Conservation (phyloP, 371 early-diverging fungal genomes). For the Mortierella sp. region DNA sequence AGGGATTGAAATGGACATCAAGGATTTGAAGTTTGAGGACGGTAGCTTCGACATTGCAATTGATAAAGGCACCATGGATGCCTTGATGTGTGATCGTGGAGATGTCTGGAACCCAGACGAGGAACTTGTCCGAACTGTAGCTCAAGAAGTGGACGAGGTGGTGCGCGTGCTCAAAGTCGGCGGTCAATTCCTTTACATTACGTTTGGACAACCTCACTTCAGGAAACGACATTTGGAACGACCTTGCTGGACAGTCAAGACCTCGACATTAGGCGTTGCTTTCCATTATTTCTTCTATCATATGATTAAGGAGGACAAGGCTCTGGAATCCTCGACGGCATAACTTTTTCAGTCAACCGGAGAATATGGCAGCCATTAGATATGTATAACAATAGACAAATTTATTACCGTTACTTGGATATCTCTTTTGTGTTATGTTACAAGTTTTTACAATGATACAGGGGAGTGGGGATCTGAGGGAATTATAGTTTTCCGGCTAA, state of each 20-base stretch:
- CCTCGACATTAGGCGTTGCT: slow-evolving; percentile 71
- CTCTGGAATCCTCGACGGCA: not conserved
- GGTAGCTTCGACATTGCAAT: slow-evolving; percentile 80
- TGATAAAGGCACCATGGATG: slow-evolving; percentile 92
- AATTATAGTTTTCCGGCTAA: not conserved
- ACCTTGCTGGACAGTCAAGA: slow-evolving; percentile 75
- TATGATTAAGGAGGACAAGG: slow-evolving; percentile 58
- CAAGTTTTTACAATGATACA: not conserved
- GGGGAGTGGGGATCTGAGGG: not conserved
- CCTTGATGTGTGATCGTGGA: slow-evolving; percentile 86
- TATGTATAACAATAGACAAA: slow-evolving; percentile 3
- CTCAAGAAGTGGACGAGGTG: slow-evolving; percentile 83
- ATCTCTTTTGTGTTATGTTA: not conserved
- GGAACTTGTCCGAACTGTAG: slow-evolving; percentile 73
- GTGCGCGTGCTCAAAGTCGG: slow-evolving; percentile 78
- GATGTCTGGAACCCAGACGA: slow-evolving; percentile 91
- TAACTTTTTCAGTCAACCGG: not conserved
- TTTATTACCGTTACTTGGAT: not conserved
- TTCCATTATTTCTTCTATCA: slow-evolving; percentile 86
- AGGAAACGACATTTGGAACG: slow-evolving; percentile 80
- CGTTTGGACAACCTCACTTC: slow-evolving; percentile 94
- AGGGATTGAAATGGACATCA: slow-evolving; percentile 89
- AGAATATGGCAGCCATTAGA: not conserved
- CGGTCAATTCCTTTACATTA: slow-evolving; percentile 88
- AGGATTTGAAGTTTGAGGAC: slow-evolving; percentile 70